Percentiles rank a stretch among this genome's conserved stretches.
Evolutionary conservation across 805 yeast genomes (phyloP).

Genomic region (Saccharomycopsis schoenii): DNA sequence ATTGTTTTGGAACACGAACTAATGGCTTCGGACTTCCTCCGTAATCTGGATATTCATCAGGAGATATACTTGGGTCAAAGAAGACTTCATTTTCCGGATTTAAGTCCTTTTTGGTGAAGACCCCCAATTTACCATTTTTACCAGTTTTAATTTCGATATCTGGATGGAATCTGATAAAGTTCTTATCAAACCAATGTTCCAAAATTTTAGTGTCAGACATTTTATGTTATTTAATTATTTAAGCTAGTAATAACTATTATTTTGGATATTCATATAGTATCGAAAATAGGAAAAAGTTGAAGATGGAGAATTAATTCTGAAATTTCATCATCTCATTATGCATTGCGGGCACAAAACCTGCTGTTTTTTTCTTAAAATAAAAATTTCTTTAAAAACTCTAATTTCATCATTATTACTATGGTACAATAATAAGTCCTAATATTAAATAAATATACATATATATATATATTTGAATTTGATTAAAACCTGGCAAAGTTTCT

Average conservation of each 20-base stretch:
- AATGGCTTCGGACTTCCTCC: slow-evolving; percentile 24
- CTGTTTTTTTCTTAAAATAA: not conserved
- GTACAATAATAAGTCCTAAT: not conserved
- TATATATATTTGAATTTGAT: no score
- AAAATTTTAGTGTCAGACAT: not conserved
- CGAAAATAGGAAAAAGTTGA: not conserved
- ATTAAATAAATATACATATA: no score
- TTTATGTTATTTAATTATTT: not conserved
- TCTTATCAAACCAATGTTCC: slow-evolving; percentile 11
- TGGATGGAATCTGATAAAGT: slow-evolving; percentile 13
- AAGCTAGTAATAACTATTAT: not conserved
- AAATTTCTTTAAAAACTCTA: not conserved
- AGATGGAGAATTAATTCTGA: not conserved
- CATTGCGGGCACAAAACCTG: not conserved
- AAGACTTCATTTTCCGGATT: slow-evolving; percentile 19
- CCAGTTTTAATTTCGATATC: slow-evolving; percentile 37
- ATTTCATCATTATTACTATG: not conserved
- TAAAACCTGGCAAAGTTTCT: no score
- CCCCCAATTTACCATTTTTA: slow-evolving; percentile 59
- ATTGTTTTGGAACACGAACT: slow-evolving; percentile 51
- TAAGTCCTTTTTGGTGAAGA: slow-evolving; percentile 43
- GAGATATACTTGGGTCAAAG: slow-evolving; percentile 17
- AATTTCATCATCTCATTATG: not conserved
- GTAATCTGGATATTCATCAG: slow-evolving; percentile 6
- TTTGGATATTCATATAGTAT: no score